Base-by-base conservation (phyloP, 75 land plant species). In the Pinus tabuliformis region DNA sequence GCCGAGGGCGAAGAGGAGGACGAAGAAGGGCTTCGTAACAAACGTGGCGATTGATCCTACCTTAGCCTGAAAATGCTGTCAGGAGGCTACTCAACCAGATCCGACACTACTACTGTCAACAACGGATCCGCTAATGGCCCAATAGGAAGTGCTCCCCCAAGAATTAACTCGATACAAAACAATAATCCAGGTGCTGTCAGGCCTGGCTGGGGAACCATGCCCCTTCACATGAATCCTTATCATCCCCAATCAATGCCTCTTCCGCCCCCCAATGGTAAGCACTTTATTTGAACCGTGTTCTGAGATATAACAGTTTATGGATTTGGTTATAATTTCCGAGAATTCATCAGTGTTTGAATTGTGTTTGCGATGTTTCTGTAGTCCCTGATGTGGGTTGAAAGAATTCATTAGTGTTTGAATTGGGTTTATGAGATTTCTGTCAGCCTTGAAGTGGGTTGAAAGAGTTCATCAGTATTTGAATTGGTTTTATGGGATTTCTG, bases 61-160 rank as follows among this genome's bases (percentile, higher is more conserved):
- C 26, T 26, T 26, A 26, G 26, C 26, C 26, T 26, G 26, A 26
- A 26, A 26, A 26, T 26, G 26, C 26, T 26, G 26, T 26, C 26
- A 26, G 26, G 26, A 26, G 45, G 71, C 45, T 66, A 66, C 45
- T 6, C 49, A 6, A 22, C 3, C 21, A 66, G 71, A 66, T 66
- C 71, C 39, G 71, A 66, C n/a, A 37, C 49, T 1, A 45, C 33
- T 39, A 11, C 49, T 33, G 39, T 66, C 22, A 66, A 66, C 71
- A 66, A 39, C n/a, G 71, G 71, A 66, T 66, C 71, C 18, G 71
- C 71, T 45, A 66, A 66, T 66, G 71, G 71, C 6, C 45, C 71
- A 37, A 66, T 66, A 39, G 71, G 42, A 65, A 39, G 68, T 17
- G 71, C 45, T 18, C 52, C 71, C 5, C 52, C 42, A 17, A 65